Conservation (phyloP, 768 basidiomycete genomes). For the Dioszegia hungarica region DNA sequence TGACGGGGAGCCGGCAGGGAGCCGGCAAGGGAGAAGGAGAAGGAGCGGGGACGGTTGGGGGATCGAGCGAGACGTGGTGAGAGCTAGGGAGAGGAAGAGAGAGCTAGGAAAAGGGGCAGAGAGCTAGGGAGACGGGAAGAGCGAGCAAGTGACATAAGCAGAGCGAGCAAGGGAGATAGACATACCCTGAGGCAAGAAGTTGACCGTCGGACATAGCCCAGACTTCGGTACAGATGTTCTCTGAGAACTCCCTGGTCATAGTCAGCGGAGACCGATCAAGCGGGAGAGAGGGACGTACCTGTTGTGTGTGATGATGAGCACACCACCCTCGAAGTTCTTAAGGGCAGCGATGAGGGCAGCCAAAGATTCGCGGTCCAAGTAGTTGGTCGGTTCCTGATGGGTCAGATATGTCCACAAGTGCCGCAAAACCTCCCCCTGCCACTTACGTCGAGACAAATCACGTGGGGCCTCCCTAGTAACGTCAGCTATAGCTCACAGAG, state of each 20-base stretch:
- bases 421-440: too few species aligned
- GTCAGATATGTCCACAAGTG: too few species aligned
- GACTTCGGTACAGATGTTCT: conserved; percentile 94
- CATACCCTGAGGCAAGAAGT: conserved; percentile 79
- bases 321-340: conserved; percentile 97
- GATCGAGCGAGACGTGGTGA: too few species aligned
- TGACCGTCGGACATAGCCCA: conserved; percentile 99
- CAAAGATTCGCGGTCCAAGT: conserved; percentile 98
- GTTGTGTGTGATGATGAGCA: conserved; percentile 94
- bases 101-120: too few species aligned
- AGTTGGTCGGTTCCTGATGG: conserved; percentile 99
- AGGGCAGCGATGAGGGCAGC: conserved; percentile 97
- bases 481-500: too few species aligned
- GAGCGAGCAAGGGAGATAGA: neutral
- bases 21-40: too few species aligned
- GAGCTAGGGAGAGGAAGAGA: too few species aligned
- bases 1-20: too few species aligned
- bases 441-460: conserved; percentile 94
- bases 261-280: neutral
- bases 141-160: too few species aligned
- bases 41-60: too few species aligned
- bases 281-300: neutral
- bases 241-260: conserved; percentile 71
- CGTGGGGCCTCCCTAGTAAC: conserved; percentile 69
- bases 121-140: too few species aligned